Percentiles rank a stretch among this genome's conserved stretches.
These are phyloP conservation scores for Saccharomyces hybrid DNA, from an alignment of 1,139 yeast species.

Conservation along the genomic window DNA sequence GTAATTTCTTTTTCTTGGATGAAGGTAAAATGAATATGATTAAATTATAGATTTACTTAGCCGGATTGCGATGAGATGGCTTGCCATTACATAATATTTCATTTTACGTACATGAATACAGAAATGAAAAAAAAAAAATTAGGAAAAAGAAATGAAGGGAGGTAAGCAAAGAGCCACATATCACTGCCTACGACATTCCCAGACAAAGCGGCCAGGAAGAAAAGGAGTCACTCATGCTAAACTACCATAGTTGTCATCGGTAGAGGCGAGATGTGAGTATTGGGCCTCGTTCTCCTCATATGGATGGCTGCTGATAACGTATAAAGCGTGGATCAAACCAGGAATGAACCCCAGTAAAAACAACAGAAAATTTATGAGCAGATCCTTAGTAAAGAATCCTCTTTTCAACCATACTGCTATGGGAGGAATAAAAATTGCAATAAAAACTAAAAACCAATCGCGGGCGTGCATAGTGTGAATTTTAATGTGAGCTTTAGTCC, in stretches of 20 bases:
- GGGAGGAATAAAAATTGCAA: constrained; percentile 80
- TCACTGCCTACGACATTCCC: not conserved
- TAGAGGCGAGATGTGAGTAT: not conserved
- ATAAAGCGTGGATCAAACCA: constrained; percentile 61
- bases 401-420: constrained; percentile 73
- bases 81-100: not conserved
- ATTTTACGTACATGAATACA: not conserved
- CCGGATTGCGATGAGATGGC: not conserved
- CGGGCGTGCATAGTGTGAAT: constrained; percentile 36
- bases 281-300: constrained; percentile 15
- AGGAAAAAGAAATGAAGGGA: not conserved
- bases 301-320: constrained; percentile 33
- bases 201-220: too few relatives aligned
- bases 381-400: constrained; percentile 49
- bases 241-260: constrained; percentile 11
- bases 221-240: not conserved
- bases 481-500: not conserved
- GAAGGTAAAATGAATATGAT: not conserved
- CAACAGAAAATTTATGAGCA: constrained; percentile 65
- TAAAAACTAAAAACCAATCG: constrained; percentile 71
- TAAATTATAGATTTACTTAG: not conserved
- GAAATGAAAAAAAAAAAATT: not conserved
- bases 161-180: not conserved
- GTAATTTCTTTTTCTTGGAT: not conserved
- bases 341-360: constrained; percentile 78